Evolutionary conservation across 2,329 filamentous ascomycete species (phyloP).

Genomic region (Drechmeria coniospora): DNA sequence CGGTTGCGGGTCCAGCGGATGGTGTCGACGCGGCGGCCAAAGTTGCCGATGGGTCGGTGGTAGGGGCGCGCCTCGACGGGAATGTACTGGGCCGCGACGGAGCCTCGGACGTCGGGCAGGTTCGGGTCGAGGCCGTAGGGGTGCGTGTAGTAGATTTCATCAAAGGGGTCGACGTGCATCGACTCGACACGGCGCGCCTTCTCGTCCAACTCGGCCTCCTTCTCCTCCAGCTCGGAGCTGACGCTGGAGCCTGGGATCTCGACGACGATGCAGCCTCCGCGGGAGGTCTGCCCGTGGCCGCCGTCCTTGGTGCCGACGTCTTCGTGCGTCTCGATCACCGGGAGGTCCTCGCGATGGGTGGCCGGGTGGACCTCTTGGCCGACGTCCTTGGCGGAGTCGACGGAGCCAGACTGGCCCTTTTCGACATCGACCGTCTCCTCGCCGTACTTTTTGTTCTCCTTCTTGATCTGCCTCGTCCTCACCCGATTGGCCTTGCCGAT

Average conservation of each 20-base stretch:
- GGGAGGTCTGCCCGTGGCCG: background rate
- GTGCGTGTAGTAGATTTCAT: constrained; percentile 19
- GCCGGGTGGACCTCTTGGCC: too few species aligned
- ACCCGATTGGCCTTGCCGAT: constrained; percentile 64
- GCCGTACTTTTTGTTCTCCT: constrained; percentile 1
- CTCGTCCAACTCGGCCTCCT: background rate
- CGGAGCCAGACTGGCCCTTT: background rate
- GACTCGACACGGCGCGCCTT: constrained; percentile 1
- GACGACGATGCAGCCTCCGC: constrained; percentile 2
- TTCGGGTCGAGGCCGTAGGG: constrained; percentile 19
- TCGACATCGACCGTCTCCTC: background rate
- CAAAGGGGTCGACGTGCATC: constrained; percentile 7
- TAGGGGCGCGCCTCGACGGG: constrained; percentile 58
- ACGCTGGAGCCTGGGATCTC: constrained; percentile 3
- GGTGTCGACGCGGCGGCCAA: constrained; percentile 84
- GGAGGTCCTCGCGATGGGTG: too few species aligned
- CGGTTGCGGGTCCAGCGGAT: constrained; percentile 70
- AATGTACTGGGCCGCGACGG: constrained; percentile 60
- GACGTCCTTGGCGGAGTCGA: too few species aligned
- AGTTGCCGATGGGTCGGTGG: constrained; percentile 49
- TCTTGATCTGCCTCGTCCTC: constrained; percentile 38
- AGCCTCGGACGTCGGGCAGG: constrained; percentile 26
- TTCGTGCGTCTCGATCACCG: constrained; percentile 2
- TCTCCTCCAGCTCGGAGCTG: constrained; percentile 1
- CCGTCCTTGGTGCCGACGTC: constrained; percentile 2